These are phyloP conservation scores for Neopestalotiopsis rosae DNA, from an alignment of 2,329 filamentous ascomycete genomes.

Conservation along the genomic window DNA sequence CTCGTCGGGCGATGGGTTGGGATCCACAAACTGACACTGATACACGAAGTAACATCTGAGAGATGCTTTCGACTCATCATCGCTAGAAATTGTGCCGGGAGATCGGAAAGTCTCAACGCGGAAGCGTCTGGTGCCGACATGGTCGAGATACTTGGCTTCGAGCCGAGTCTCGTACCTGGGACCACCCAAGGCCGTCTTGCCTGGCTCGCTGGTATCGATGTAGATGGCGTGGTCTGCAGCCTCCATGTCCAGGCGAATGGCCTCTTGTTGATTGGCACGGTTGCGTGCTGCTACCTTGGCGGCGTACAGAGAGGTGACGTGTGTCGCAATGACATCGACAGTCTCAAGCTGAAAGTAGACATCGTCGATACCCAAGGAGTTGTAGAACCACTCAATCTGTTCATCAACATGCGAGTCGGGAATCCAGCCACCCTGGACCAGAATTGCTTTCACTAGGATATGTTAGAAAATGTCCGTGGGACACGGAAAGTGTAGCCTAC, in stretches of 20 bases:
- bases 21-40: constrained; percentile 86
- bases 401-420: constrained; percentile 81
- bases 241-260: constrained; percentile 96
- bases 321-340: constrained; percentile 85
- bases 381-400: constrained; percentile 96
- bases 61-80: constrained; percentile 74
- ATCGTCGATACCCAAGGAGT: constrained; percentile 96
- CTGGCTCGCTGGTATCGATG: constrained; percentile 95
- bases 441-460: constrained; percentile 72
- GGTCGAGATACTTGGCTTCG: constrained; percentile 93
- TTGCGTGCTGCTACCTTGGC: constrained; percentile 95
- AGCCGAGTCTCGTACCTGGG: constrained; percentile 94
- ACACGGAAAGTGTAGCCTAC: constrained; percentile 49
- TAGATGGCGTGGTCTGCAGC: constrained; percentile 94
- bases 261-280: constrained; percentile 89
- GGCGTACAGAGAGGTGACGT: constrained; percentile 95
- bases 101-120: constrained; percentile 98
- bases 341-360: constrained; percentile 96
- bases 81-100: constrained; percentile 74
- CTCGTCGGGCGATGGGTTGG: constrained; percentile 76
- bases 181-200: constrained; percentile 75
- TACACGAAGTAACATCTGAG: constrained; percentile 99
- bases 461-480: constrained; percentile 35
- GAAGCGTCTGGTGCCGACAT: constrained; percentile 76
- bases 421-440: constrained; percentile 83